Evolutionary conservation across 108 stramenopile species (phyloP), one percentile per base, ranked within the genome.

Genomic region (Aurantiochytrium sp.): DNA sequence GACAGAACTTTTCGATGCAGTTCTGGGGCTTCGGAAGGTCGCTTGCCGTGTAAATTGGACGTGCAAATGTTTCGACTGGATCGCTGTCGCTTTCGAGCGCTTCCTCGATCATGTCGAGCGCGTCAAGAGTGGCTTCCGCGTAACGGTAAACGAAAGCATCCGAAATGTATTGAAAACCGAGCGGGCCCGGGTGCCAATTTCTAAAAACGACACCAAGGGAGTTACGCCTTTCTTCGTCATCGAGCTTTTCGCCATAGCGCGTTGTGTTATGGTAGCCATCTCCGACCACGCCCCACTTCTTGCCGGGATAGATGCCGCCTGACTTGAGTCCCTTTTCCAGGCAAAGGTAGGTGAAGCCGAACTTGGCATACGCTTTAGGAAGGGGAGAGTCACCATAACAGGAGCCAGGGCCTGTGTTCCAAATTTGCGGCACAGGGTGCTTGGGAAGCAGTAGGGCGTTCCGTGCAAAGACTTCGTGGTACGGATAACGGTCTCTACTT

Each of bases 171-270:
- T 94, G 92, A 89, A 93, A 93, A 6, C 93, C 93, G 5, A 94
- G 87, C 16, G 93, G 93, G 35, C 93, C 93, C 5, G 93, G 93
- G 88, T 94, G 93, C 92, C 93, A 94, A 49, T 94, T 94, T 12
- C 93, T 60, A 44, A 87, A 93, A 5, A 94, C 92, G 3, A 90
- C 91, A 12, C 93, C 93, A 28, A 94, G 73, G 44, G 92, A 92
- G 18, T 90, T 76, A 51, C 59, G 92, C 45, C 93, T 29, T 18
- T 53, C 91, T 58, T 91, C 92, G 43, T 91, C 91, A 18, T 87
- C 60, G 12, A 90, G 8, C 45, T 88, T 45, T 60, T 93, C 92
- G 14, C 93, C 93, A 90, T 93, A 93, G 69, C 93, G 60, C 6
- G 93, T 93, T 21, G 93, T 93, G 72, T 92, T 92, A 88, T 93